Evolutionary conservation across 805 yeast genomes (phyloP).

Genomic region (Schwanniomyces yamadae): DNA sequence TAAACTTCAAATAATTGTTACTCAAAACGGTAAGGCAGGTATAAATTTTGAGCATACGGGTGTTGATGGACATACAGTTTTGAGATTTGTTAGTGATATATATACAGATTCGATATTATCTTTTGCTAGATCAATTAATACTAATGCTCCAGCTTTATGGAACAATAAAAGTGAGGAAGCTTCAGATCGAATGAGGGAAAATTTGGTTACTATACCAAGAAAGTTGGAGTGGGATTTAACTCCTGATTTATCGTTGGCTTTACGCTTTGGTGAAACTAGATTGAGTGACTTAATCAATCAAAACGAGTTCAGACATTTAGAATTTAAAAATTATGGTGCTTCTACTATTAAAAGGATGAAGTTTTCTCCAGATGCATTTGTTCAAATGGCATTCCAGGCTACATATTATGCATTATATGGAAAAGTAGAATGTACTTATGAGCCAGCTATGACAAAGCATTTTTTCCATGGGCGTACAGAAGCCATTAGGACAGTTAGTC

Average conservation of each 20-base stretch:
- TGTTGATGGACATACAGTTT: constrained; percentile 92
- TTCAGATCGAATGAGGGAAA: constrained; percentile 10
- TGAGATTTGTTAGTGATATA: constrained; percentile 83
- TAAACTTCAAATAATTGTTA: constrained; percentile 81
- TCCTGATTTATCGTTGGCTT: constrained; percentile 68
- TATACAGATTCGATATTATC: constrained; percentile 87
- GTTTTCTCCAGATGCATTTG: constrained; percentile 90
- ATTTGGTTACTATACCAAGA: constrained; percentile 66
- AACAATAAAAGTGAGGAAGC: constrained; percentile 16
- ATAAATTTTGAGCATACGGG: constrained; percentile 93
- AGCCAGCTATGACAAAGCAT: constrained; percentile 92
- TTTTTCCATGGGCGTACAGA: constrained; percentile 92
- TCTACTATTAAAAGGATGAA: constrained; percentile 79
- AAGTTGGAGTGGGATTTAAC: constrained; percentile 88
- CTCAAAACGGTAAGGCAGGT: constrained; percentile 89
- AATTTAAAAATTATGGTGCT: constrained; percentile 72
- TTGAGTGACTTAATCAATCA: constrained; percentile 84
- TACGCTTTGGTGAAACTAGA: constrained; percentile 89
- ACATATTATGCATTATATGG: constrained; percentile 92
- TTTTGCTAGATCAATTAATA: constrained; percentile 81
- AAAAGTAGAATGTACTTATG: constrained; percentile 89
- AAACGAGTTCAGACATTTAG: constrained; percentile 80
- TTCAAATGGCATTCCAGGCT: constrained; percentile 91
- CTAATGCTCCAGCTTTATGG: constrained; percentile 74
- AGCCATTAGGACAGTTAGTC: constrained; percentile 81